Evolutionary conservation across 106 monocot species (phyloP).

Genomic region (Cymbidium sinense): DNA sequence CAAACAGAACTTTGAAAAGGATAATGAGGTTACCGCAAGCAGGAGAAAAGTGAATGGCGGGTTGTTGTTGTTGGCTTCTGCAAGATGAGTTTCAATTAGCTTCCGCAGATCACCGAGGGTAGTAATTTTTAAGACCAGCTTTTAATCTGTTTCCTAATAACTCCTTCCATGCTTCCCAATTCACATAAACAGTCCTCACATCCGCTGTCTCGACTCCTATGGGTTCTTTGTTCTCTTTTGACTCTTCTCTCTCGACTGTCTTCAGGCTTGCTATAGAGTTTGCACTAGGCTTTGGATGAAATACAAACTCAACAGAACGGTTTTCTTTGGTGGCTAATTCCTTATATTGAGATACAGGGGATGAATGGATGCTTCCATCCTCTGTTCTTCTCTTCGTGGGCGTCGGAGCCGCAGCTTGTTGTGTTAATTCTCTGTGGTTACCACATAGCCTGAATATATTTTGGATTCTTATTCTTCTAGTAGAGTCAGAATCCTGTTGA

Average conservation of each 20-base stretch:
- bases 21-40: conserved; percentile 70
- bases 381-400: conserved; percentile 32
- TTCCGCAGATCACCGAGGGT: conserved; percentile 58
- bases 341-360: conserved; percentile 10
- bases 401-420: conserved; percentile 30
- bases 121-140: conserved; percentile 42
- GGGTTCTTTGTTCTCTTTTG: conserved; percentile 45
- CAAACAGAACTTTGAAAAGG: too few species aligned
- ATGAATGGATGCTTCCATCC: conserved; percentile 16
- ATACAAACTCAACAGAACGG: not conserved
- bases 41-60: conserved; percentile 70
- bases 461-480: conserved; percentile 76
- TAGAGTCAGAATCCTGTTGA: conserved; percentile 13
- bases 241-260: conserved; percentile 14
- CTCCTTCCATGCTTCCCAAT: conserved; percentile 83
- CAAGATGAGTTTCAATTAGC: conserved; percentile 50
- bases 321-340: not conserved
- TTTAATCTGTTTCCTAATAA: conserved; percentile 34
- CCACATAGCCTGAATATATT: conserved; percentile 96
- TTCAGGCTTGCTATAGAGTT: not conserved
- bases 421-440: conserved; percentile 70
- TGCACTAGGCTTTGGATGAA: not conserved
- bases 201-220: conserved; percentile 18
- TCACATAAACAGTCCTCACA: conserved; percentile 58
- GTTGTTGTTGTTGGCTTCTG: conserved; percentile 38